phyloP scores from a whole-genome alignment of 768 basidiomycete species.

The Multifurca ochricompacta region DNA sequence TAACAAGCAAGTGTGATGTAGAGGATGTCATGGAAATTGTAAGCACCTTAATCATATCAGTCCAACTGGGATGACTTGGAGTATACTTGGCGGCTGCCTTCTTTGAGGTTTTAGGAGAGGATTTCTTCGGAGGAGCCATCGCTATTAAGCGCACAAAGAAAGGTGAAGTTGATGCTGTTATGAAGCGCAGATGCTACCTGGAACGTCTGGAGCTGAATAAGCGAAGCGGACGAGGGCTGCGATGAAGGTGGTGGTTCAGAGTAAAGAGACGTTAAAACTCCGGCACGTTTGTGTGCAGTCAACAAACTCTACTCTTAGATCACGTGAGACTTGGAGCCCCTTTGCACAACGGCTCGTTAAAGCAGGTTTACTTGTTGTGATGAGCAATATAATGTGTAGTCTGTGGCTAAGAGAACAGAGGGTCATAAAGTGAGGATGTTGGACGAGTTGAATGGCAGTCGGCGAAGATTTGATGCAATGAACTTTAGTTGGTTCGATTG shows the following conservation, averaged over 20 bases:
- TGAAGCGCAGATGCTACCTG: constrained; percentile 20
- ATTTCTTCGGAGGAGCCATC: constrained; percentile 32
- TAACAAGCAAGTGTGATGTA: constrained; percentile 5
- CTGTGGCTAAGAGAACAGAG: background rate
- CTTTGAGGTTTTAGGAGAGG: constrained; percentile 40
- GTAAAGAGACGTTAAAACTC: constrained; percentile 24
- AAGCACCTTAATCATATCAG: constrained; percentile 76
- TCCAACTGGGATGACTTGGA: constrained; percentile 50
- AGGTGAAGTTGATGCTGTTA: constrained; percentile 13
- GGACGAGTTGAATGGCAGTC: background rate
- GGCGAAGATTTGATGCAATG: constrained; percentile 9
- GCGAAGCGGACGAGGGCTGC: constrained; percentile 21
- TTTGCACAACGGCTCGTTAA: constrained; percentile 5
- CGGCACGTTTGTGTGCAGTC: constrained; percentile 22
- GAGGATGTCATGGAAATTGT: constrained; percentile 13
- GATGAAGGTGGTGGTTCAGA: constrained; percentile 44
- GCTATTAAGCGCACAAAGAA: constrained; percentile 31
- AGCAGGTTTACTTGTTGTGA: background rate
- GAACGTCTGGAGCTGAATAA: constrained; percentile 20
- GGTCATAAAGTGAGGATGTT: background rate
- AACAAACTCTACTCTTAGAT: constrained; percentile 24
- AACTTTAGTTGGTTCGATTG: background rate
- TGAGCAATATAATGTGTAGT: background rate
- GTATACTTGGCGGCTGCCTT: constrained; percentile 36
- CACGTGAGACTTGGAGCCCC: constrained; percentile 20